A percentile compares a stretch with the other conserved stretches of the same genome.
Evolutionary conservation across 345 rosid genomes (phyloP).

Genomic region (Eucalyptus viminalis): DNA sequence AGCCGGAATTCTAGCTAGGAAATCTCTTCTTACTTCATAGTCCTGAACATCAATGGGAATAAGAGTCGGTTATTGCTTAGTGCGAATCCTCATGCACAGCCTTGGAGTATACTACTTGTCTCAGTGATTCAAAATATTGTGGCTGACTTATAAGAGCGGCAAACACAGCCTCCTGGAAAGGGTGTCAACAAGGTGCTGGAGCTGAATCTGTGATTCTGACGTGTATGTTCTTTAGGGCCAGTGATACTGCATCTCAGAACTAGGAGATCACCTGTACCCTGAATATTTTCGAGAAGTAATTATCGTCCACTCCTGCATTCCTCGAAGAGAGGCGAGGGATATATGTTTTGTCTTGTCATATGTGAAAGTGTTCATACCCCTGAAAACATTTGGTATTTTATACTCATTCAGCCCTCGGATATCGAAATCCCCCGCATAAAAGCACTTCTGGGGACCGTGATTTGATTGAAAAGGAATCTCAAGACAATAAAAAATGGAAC

Average conservation of each 20-base stretch:
- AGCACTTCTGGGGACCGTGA: neutral
- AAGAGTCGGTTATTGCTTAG: neutral
- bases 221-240: conserved; percentile 36
- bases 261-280: conserved; percentile 21
- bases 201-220: conserved; percentile 41
- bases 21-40: conserved; percentile 35
- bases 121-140: conserved; percentile 25
- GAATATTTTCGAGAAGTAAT: conserved; percentile 44
- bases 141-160: conserved; percentile 24
- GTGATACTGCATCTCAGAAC: neutral
- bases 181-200: conserved; percentile 22
- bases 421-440: neutral
- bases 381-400: neutral
- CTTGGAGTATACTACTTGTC: neutral
- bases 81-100: neutral
- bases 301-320: conserved; percentile 47
- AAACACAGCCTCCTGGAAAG: conserved; percentile 47
- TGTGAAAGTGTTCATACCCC: conserved; percentile 32
- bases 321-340: conserved; percentile 37
- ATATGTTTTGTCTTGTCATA: conserved; percentile 25
- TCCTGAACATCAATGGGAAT: conserved; percentile 14
- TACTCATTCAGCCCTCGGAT: neutral
- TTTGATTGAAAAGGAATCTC: neutral
- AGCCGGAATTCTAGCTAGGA: conserved; percentile 15
- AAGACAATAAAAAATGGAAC: neutral